Percentiles rank a stretch among this genome's conserved stretches.
Evolutionary conservation across 129 eudicot genomes (phyloP).

Genomic region (Calendula officinalis): DNA sequence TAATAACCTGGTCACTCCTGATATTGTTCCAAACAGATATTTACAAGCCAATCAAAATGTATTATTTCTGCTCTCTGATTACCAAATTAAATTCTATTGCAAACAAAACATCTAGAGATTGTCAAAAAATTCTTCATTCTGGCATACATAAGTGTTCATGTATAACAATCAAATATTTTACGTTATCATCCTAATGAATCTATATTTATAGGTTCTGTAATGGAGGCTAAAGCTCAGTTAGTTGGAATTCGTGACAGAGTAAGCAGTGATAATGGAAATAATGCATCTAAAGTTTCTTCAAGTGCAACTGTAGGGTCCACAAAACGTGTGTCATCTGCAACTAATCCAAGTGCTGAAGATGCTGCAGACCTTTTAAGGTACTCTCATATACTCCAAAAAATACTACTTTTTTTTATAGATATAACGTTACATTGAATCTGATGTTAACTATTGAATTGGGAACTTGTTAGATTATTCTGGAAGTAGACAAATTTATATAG

Average conservation of each 20-base stretch:
- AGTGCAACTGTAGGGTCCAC: slow-evolving; percentile 40
- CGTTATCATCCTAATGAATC: background rate
- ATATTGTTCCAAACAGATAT: no score
- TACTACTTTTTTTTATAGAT: background rate
- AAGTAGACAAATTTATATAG: no score
- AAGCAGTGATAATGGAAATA: slow-evolving; percentile 72
- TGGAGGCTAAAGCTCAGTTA: slow-evolving; percentile 86
- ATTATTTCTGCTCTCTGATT: no score
- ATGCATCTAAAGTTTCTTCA: slow-evolving; percentile 30
- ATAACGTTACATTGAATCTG: background rate
- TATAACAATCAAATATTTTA: no score
- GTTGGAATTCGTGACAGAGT: slow-evolving; percentile 94
- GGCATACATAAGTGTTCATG: background rate
- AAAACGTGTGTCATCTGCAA: slow-evolving; percentile 67
- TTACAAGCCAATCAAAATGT: no score
- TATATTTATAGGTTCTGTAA: slow-evolving; percentile 58
- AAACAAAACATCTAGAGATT: background rate
- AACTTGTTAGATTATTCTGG: no score
- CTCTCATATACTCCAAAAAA: background rate
- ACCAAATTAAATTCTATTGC: background rate
- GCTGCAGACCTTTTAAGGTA: slow-evolving; percentile 89
- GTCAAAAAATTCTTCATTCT: background rate
- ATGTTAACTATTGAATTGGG: no score
- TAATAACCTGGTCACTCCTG: slow-evolving; percentile 4
- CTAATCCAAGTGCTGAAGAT: slow-evolving; percentile 78